Evolutionary conservation across 1,284 basidiomycete species (phyloP), one percentile per base, ranked within the genome.

Genomic region (Fomitopsis betulina): DNA sequence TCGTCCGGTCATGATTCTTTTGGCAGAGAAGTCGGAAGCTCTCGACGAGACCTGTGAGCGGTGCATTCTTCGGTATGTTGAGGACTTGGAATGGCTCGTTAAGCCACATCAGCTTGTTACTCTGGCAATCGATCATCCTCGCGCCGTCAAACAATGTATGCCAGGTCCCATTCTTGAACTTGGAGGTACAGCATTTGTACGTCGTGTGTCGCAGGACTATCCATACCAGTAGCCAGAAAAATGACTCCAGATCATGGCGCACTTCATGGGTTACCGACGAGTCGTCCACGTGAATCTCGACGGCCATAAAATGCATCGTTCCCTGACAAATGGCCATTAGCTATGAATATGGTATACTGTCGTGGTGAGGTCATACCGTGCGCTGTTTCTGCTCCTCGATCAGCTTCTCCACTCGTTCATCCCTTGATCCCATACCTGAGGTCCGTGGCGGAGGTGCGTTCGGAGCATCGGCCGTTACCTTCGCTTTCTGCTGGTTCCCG

Each of bases 281-380:
- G n/a, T n/a, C n/a, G n/a, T n/a, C n/a, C n/a, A n/a, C n/a, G n/a
- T 3, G 61, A 47, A 32, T 1, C 13, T 50, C 45, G 17, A 56
- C 8, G 9, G 59, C 58, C 38, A 63, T 61, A 51, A 59, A 60
- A 40, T 58, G 57, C 15, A 51, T 50, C 8, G 62, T 63, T 5
- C 57, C 61, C 61, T 63, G 17, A 1, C 17, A 33, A 9, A 5
- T 13, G 13, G 39, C 7, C n/a, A 15, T 40, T 19, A 45, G 21
- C 12, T 23, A n/a, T 35, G n/a, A 47, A 10, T 21, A 3, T n/a
- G 6, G 27, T 23, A 54, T 3, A 2, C 25, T 21, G n/a, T 4
- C 19, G 21, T 13, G 1, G 10, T 7, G 37, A 59, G 40, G 17
- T n/a, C n/a, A n/a, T n/a, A n/a, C n/a, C n/a, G n/a, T n/a, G n/a